Base-by-base conservation (phyloP, 2,329 filamentous ascomycete species). In the Fusarium torreyae region DNA sequence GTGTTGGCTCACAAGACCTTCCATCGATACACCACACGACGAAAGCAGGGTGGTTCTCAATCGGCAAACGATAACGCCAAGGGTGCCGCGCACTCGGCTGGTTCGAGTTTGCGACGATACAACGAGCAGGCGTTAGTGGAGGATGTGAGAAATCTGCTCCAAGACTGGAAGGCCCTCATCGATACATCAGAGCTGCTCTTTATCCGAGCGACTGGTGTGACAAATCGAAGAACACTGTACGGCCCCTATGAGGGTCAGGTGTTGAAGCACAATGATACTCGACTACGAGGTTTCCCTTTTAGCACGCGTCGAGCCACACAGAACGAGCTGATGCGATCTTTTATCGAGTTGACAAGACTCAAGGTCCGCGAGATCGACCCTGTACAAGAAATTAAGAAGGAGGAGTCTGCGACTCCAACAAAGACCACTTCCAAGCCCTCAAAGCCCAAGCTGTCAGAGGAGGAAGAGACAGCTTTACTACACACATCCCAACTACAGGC, bases 1-100 rank as follows among this genome's bases (percentile, higher is more conserved):
- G 93, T 98, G 1, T 86, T 98, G 44, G 95, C 94, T 1, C 95
- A 98, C 81, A 99, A 99, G 83, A 98, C 95, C 0, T 99, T 98
- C 79, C 97, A 99, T 79, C 88, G 96, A 59, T 99, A 99, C 77
- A 99, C 97, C 0, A 99, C 96, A 7, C 87, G 96, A 69, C 88
- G 96, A 71, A 99, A 99, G 79, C 96, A 99, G 79, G 96, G 96
- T 84, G 96, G 97, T 42, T 91, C 94, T 13, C 96, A 99, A 78
- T 97, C 94, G 5, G 91, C 95, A 28, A 98, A 94, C 78, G 96
- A 99, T 78, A 92, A 93, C 65, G 89, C 94, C n/a, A 97, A 97
- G 77, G 95, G 96, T 15, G 91, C 92, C 46, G 96, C 96, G 0
- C 94, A 98, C 80, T 98, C 96, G 6, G 97, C 94, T 9, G 96